Conservation (phyloP, 768 basidiomycete species). For the Hemileccinum impolitum region DNA sequence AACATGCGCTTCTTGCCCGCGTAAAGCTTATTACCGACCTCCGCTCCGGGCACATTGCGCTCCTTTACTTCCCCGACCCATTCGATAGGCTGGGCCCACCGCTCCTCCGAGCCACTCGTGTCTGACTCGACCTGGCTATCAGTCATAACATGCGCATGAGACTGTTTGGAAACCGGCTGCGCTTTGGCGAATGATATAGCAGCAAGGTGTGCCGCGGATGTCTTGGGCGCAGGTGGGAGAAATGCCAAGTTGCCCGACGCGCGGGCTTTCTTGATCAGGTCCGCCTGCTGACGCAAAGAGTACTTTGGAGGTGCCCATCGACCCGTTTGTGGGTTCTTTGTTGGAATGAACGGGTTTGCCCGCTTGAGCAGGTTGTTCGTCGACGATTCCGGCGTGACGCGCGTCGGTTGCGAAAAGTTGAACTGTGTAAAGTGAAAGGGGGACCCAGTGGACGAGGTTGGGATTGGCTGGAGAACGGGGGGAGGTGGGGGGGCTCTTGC, state of each 20-base stretch:
- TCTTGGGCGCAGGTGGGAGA: conserved; percentile 70
- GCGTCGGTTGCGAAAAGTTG: conserved; percentile 15
- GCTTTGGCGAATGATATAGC: conserved; percentile 19
- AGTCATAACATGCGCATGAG: neutral
- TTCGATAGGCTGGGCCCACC: conserved; percentile 31
- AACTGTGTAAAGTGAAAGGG: conserved; percentile 21
- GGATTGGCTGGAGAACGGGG: conserved; percentile 25
- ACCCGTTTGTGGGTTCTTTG: conserved; percentile 53
- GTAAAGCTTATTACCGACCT: conserved; percentile 64
- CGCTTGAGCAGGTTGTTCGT: conserved; percentile 19
- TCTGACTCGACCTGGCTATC: conserved; percentile 1
- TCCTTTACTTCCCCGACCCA: conserved; percentile 41
- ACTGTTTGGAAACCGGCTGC: conserved; percentile 6
- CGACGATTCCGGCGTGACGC: conserved; percentile 1
- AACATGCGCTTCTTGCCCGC: conserved; percentile 81
- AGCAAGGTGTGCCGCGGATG: conserved; percentile 25
- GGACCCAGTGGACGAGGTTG: neutral
- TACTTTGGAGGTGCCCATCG: conserved; percentile 69
- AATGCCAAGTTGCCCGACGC: conserved; percentile 49
- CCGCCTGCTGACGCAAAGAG: conserved; percentile 74
- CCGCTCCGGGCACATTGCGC: conserved; percentile 45
- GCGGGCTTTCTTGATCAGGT: conserved; percentile 71
- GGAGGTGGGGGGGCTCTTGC: conserved; percentile 12
- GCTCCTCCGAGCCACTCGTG: neutral
- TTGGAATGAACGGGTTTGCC: conserved; percentile 69